Conservation (phyloP, 306 rosid genomes). For the Lupinus albus region DNA sequence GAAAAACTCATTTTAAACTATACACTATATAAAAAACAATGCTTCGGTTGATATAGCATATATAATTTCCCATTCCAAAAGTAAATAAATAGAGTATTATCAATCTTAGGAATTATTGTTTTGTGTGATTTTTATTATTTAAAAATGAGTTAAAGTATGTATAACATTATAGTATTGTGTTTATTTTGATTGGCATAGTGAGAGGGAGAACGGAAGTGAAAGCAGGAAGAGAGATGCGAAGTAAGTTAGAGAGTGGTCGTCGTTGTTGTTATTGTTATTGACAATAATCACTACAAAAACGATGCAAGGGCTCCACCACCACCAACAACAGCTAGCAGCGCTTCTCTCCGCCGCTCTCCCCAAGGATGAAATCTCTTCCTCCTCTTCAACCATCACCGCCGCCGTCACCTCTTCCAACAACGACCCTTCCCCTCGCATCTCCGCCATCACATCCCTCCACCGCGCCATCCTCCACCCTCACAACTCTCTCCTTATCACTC, state of each 20-base stretch:
- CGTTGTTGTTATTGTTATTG: no score
- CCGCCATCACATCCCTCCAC: conserved; percentile 81
- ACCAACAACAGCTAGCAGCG: conserved; percentile 82
- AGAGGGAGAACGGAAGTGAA: not conserved
- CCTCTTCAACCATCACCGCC: conserved; percentile 40
- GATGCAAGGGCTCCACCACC: conserved; percentile 88
- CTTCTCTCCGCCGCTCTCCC: conserved; percentile 85
- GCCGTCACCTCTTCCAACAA: conserved; percentile 41
- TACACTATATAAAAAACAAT: no score
- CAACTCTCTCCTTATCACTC: conserved; percentile 82
- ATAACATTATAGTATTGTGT: no score
- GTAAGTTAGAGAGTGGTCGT: no score
- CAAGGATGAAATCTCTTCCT: conserved; percentile 48
- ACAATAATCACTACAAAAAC: not conserved
- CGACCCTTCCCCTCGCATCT: conserved; percentile 68
- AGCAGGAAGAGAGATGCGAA: conserved; percentile 42
- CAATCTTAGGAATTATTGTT: no score
- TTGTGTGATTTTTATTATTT: no score
- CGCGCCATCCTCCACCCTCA: conserved; percentile 82
- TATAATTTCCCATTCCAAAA: no score
- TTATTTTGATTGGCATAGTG: no score
- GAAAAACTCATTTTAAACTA: no score
- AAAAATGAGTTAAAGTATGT: no score
- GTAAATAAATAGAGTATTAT: no score
- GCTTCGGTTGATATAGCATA: no score